Conservation (phyloP, 2,329 filamentous ascomycete genomes). For the Calcarisporium arbuscula region DNA sequence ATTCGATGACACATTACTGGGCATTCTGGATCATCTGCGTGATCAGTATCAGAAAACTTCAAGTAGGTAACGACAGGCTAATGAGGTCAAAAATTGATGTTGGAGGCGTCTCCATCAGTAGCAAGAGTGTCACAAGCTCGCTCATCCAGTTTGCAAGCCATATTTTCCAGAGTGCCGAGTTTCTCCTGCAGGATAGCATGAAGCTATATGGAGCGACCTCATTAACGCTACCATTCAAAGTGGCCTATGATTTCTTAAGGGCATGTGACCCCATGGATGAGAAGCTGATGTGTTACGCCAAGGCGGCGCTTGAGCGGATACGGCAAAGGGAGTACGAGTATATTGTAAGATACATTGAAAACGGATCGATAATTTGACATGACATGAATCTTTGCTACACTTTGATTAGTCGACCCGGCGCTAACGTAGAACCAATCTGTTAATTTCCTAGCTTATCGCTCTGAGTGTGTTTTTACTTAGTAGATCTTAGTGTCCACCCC, state of each 20-base stretch:
- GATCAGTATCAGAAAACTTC: slow-evolving; percentile 16
- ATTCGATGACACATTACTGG: slow-evolving; percentile 31
- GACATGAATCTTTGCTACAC: too few species aligned
- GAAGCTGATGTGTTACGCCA: slow-evolving; percentile 2
- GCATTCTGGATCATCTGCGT: slow-evolving; percentile 29
- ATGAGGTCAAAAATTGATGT: slow-evolving; percentile 2
- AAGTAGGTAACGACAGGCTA: too few species aligned
- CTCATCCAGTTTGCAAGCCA: slow-evolving; percentile 14
- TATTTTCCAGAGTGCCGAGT: slow-evolving; percentile 28
- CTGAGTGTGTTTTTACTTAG: too few species aligned
- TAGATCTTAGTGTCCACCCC: too few species aligned
- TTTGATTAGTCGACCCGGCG: too few species aligned
- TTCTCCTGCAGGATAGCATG: slow-evolving; percentile 31
- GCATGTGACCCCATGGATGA: slow-evolving; percentile 1
- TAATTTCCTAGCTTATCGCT: too few species aligned
- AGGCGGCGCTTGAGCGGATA: slow-evolving; percentile 4
- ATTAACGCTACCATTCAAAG: slow-evolving; percentile 21
- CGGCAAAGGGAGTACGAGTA: slow-evolving; percentile 4
- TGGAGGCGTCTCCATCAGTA: background rate
- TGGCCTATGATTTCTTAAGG: slow-evolving; percentile 10
- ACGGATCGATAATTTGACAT: too few species aligned
- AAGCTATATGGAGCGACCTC: slow-evolving; percentile 32
- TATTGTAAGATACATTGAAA: slow-evolving; percentile 6
- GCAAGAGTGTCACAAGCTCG: slow-evolving; percentile 5
- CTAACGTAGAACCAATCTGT: too few species aligned